These are phyloP conservation scores for Stephanodiscus triporus DNA, from an alignment of 108 stramenopile genomes.

Conservation along the genomic window DNA sequence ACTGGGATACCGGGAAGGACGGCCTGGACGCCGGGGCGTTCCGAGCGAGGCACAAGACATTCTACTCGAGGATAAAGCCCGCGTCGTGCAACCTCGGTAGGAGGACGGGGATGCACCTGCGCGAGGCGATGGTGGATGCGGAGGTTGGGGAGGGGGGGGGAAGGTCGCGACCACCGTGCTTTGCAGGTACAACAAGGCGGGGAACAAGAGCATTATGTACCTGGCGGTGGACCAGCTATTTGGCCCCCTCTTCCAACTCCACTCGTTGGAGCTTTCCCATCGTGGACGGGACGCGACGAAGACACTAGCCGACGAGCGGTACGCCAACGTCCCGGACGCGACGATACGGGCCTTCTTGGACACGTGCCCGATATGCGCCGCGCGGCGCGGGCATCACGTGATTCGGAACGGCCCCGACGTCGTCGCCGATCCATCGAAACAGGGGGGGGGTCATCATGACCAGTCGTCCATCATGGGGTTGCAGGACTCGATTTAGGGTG, in stretches of 20 bases:
- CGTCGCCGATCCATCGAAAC: no score
- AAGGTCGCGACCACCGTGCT: conserved; percentile 10
- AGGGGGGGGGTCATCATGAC: no score
- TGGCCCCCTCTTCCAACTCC: conserved; percentile 50
- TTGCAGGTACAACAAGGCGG: conserved; percentile 46
- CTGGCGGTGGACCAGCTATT: conserved; percentile 28
- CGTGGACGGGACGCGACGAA: conserved; percentile 48
- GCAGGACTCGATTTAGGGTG: no score
- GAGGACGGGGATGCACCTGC: conserved; percentile 49
- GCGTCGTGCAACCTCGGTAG: conserved; percentile 36
- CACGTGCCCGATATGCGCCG: conserved; percentile 41
- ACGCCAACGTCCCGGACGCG: conserved; percentile 51
- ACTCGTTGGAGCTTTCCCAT: conserved; percentile 33
- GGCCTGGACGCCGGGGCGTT: conserved; percentile 45
- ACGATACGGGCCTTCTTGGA: conserved; percentile 43
- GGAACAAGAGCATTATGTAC: conserved; percentile 37
- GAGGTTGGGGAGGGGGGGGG: not conserved
- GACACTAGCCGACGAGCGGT: conserved; percentile 39
- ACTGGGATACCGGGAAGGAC: conserved; percentile 47
- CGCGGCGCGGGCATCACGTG: not conserved
- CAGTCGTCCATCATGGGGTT: no score
- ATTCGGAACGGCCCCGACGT: no score
- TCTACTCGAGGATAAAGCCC: conserved; percentile 49
- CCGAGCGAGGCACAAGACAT: conserved; percentile 50
- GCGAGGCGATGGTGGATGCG: conserved; percentile 10